Evolutionary conservation across 148 eudicot species (phyloP), one percentile per base, ranked within the genome.

Genomic region (Oxyria digyna): DNA sequence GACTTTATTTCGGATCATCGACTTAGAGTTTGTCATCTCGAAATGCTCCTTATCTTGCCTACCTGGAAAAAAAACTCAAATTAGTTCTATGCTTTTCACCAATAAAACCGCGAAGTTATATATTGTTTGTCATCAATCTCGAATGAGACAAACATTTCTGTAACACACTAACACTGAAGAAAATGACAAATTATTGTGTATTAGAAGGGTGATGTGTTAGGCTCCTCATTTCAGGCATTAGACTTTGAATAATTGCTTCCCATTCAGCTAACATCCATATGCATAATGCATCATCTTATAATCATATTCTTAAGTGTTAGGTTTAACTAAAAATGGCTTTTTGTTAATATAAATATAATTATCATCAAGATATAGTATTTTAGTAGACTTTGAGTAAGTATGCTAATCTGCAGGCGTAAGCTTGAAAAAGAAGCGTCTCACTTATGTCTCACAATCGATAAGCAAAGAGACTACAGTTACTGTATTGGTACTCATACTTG

Each of bases 221-320:
- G 27, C 64, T 57, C 94, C 94, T 73, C 76, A 82, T 82, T 72
- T 88, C 72, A 78, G 54, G 89, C 87, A 79, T 82, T 77, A 76
- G 80, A 82, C 84, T 83, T 78, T 78, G 87, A 88, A 81, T 12
- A 74, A 68, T 69, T 79, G 89, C 83, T 77, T 76, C 85, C 87
- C 70, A 55, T 85, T 83, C 87, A 83, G 85, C 81, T 84, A 72
- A 86, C 87, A 83, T 5, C 42, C 67, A 6, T 17, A 42, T 70
- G 37, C 65, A 57, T 57, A 11, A 42, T 70, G 37, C 65, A 57
- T 57, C 37, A 57, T 13, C 20, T 27, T 57, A 57, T 12, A 57
- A 57, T 29, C 27, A 27, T 27, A 57, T 57, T 24, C 8, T 10
- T 57, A 57, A 57, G 12, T 26, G 35, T 26, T 57, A 57, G 64